Base-by-base conservation (phyloP, 2,329 filamentous ascomycete species). In the Pseudopithomyces chartarum region DNA sequence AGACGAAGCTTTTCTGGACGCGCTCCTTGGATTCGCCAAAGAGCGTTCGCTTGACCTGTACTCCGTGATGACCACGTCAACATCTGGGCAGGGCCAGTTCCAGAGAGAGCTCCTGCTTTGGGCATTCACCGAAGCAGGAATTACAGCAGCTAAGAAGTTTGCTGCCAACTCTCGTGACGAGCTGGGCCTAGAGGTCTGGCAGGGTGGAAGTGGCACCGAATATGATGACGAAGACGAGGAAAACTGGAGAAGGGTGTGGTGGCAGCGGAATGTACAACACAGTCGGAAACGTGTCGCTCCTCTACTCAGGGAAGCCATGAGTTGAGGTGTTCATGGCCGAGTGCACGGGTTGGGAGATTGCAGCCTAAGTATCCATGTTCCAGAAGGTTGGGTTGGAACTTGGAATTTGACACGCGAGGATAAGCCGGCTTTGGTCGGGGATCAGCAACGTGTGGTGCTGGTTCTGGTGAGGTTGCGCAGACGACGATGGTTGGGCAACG, bases 61-160 rank as follows among this genome's bases (percentile, higher is more conserved):
- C 8, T 81, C 81, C 10, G 78, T 93, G 54, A 90, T 93, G 87
- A 91, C 90, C 1, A 85, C 85, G n/a, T 85, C 81, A 19, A 79
- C 82, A 20, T 71, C 77, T 3, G 77, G 81, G 0, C 76, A 75
- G 0, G 85, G 83, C 0, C 68, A 78, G 15, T 91, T 92, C 59
- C 78, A 80, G 61, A 79, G 91, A 49, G 85, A 95, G 68, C 70
- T 92, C 36, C 75, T 94, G 6, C 76, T 93, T 0, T 89, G 88
- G 84, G 87, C 83, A 0, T 67, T 85, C 1, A 83, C 79, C 23
- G 76, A 81, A 1, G 70, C 72, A 3, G 87, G 82, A 0, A 76
- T 78, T 0, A 65, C 73, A 3, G 85, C 84, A 1, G 83, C 83
- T 15, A 76, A 81, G 67, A 73, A 69, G 15, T 94, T 94, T 65